Conservation (phyloP, 495 filamentous ascomycete species). For the Penicillium lividum region DNA sequence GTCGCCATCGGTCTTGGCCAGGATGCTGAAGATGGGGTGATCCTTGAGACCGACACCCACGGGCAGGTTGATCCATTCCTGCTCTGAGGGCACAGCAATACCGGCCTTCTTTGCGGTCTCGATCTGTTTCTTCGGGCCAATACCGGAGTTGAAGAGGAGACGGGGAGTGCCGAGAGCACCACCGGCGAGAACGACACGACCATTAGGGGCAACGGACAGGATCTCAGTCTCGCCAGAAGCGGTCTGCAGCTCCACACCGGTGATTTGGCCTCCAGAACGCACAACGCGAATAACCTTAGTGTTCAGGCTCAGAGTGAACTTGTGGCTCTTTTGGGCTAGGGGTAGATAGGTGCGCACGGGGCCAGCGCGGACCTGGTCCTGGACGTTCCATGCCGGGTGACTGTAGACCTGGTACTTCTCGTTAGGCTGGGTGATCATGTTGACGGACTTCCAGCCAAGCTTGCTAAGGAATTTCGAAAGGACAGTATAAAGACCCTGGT, state of each 20-base stretch:
- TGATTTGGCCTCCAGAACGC: slow-evolving; percentile 59
- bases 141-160: slow-evolving; percentile 66
- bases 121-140: slow-evolving; percentile 65
- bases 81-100: slow-evolving; percentile 53
- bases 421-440: slow-evolving; percentile 59
- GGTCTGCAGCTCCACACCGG: slow-evolving; percentile 67
- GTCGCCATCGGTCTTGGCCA: slow-evolving; percentile 59
- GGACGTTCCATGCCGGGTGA: slow-evolving; percentile 70
- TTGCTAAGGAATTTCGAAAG: slow-evolving; percentile 54
- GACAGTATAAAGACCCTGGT: slow-evolving; percentile 65
- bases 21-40: slow-evolving; percentile 70
- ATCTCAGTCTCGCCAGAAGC: slow-evolving; percentile 60
- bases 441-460: slow-evolving; percentile 63
- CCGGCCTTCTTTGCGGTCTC: slow-evolving; percentile 52
- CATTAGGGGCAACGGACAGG: slow-evolving; percentile 58
- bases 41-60: slow-evolving; percentile 75
- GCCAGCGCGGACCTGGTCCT: slow-evolving; percentile 65
- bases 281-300: slow-evolving; percentile 66
- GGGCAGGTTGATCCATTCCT: slow-evolving; percentile 69
- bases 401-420: slow-evolving; percentile 67
- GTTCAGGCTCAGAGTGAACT: slow-evolving; percentile 69
- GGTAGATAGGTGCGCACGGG: slow-evolving; percentile 75
- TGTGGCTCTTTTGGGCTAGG: slow-evolving; percentile 55
- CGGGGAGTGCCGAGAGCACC: slow-evolving; percentile 75
- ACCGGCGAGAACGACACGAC: slow-evolving; percentile 67